A percentile compares a stretch with the other conserved stretches of the same genome.
These are phyloP conservation scores for Fagopyrum homotropicum DNA, from an alignment of 148 eudicot species.

Conservation along the genomic window DNA sequence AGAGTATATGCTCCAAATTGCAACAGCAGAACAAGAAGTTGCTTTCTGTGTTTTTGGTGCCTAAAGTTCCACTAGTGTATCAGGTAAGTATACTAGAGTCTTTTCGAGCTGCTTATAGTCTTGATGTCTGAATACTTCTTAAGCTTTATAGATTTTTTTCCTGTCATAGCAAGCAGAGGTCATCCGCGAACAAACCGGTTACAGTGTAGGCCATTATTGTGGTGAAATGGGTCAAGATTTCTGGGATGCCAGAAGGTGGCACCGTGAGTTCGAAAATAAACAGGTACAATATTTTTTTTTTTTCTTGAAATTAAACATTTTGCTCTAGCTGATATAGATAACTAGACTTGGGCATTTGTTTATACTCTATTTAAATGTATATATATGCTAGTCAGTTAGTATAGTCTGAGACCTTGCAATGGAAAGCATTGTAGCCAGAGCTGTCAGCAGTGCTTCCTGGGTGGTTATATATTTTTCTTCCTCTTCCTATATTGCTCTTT, in stretches of 20 bases:
- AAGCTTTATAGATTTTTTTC: conserved; percentile 5
- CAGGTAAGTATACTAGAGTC: conserved; percentile 45
- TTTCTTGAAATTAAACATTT: background rate
- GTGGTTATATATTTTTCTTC: background rate
- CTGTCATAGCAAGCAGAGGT: conserved; percentile 87
- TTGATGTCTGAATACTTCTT: background rate
- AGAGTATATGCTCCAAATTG: conserved; percentile 51
- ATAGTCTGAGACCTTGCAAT: background rate
- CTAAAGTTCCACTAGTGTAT: conserved; percentile 96
- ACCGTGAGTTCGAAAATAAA: conserved; percentile 87
- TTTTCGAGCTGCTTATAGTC: background rate
- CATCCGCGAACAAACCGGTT: conserved; percentile 86
- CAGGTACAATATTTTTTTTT: conserved; percentile 42
- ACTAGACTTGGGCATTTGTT: background rate
- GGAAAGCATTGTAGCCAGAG: background rate
- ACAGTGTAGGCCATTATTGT: conserved; percentile 92
- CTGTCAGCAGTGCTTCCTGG: background rate
- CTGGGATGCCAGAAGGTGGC: conserved; percentile 97
- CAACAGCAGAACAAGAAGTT: conserved; percentile 60
- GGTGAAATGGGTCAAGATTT: conserved; percentile 99
- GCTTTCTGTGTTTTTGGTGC: conserved; percentile 89
- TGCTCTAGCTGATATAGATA: background rate
- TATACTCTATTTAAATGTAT: background rate
- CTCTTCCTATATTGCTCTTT: background rate
- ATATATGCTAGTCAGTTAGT: background rate